phyloP scores from a whole-genome alignment of 2,329 filamentous ascomycete species.

The Biscogniauxia sp. region DNA sequence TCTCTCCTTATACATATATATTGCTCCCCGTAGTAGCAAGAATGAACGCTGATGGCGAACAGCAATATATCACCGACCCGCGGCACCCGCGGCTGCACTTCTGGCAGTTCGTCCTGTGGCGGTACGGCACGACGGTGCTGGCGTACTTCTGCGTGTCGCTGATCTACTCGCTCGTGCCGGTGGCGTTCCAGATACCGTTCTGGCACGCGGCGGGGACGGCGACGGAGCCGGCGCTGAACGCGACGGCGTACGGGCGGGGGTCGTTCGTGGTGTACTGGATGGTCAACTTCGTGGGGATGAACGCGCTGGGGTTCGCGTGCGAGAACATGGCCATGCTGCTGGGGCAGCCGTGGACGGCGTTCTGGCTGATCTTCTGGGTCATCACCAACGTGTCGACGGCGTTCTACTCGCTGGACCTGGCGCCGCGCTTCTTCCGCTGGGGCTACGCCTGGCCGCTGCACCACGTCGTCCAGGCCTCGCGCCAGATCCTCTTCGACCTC shows the following conservation, averaged over 20 bases:
- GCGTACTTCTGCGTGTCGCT: slow-evolving; percentile 63
- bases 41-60: not conserved
- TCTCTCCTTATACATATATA: no score
- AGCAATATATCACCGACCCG: slow-evolving; percentile 52
- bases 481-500: slow-evolving; percentile 60
- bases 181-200: slow-evolving; percentile 64
- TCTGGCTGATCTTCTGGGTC: slow-evolving; percentile 68
- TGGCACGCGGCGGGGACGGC: slow-evolving; percentile 42
- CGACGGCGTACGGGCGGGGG: slow-evolving; percentile 54
- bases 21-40: no score
- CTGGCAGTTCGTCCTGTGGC: slow-evolving; percentile 57
- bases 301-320: slow-evolving; percentile 59
- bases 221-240: slow-evolving; percentile 23
- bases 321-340: slow-evolving; percentile 65
- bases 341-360: slow-evolving; percentile 55
- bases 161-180: slow-evolving; percentile 60
- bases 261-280: slow-evolving; percentile 64
- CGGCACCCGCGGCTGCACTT: slow-evolving; percentile 58
- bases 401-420: slow-evolving; percentile 59
- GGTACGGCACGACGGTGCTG: slow-evolving; percentile 52
- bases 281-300: slow-evolving; percentile 63
- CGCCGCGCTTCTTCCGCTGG: slow-evolving; percentile 58
- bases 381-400: slow-evolving; percentile 61
- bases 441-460: slow-evolving; percentile 64
- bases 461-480: slow-evolving; percentile 57